These are phyloP conservation scores for Orbilia blumenaviensis DNA, from an alignment of 2,329 filamentous ascomycete genomes.

Conservation along the genomic window DNA sequence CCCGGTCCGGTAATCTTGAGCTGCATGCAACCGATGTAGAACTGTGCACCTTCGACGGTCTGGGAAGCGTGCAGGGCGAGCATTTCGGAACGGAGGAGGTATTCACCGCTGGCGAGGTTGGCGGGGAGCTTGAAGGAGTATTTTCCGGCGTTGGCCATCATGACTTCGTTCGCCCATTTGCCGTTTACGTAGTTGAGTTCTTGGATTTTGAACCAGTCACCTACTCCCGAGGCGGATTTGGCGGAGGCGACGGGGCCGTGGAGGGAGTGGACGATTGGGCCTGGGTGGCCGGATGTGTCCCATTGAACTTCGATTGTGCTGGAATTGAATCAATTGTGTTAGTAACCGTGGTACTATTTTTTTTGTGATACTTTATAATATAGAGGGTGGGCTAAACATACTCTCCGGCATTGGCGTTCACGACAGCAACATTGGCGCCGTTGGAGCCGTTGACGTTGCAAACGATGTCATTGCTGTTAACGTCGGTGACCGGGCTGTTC, in stretches of 20 bases:
- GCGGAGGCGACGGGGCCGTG: constrained; percentile 58
- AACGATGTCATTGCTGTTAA: constrained; percentile 40
- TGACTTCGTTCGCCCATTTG: constrained; percentile 59
- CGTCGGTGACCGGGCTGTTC: constrained; percentile 51
- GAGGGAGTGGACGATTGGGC: constrained; percentile 62
- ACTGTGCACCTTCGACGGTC: constrained; percentile 59
- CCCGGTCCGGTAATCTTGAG: constrained; percentile 59
- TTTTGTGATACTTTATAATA: constrained; percentile 48
- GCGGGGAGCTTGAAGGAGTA: constrained; percentile 57
- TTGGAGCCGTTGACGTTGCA: constrained; percentile 51
- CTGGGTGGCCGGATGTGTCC: constrained; percentile 61
- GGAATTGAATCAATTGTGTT: constrained; percentile 57
- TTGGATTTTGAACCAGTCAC: constrained; percentile 59
- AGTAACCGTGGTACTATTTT: constrained; percentile 59
- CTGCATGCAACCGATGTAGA: constrained; percentile 60
- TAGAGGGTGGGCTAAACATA: background rate
- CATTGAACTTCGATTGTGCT: constrained; percentile 59
- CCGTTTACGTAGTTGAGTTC: constrained; percentile 58
- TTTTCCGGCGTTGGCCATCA: constrained; percentile 55
- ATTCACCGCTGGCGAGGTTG: constrained; percentile 59
- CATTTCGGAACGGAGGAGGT: constrained; percentile 61
- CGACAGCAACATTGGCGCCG: constrained; percentile 58
- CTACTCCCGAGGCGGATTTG: constrained; percentile 58
- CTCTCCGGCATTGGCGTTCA: constrained; percentile 55
- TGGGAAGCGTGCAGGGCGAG: constrained; percentile 59